Conservation (phyloP, 2,329 filamentous ascomycete species). For the Trichoderma hamatum region DNA sequence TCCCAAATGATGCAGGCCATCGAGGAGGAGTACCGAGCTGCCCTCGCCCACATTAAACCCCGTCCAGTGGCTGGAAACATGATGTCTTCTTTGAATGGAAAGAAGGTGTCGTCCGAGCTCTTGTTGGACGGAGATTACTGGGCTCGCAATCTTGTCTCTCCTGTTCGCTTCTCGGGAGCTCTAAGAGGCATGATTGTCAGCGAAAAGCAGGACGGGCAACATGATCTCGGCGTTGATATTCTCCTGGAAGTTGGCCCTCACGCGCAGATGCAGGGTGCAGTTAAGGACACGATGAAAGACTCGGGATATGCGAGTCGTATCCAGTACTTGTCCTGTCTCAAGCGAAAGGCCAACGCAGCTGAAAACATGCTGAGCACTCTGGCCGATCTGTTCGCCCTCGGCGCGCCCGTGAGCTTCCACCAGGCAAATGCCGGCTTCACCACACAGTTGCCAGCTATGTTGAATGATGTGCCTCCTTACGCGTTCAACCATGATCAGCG, state of each 20-base stretch:
- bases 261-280: slow-evolving; percentile 50
- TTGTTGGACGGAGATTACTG: slow-evolving; percentile 38
- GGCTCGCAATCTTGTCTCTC: slow-evolving; percentile 43
- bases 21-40: slow-evolving; percentile 17
- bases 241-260: slow-evolving; percentile 54
- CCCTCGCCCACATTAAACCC: neutral
- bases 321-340: slow-evolving; percentile 42
- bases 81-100: slow-evolving; percentile 20
- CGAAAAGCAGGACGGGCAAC: neutral
- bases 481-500: slow-evolving; percentile 37
- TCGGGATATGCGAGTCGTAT: slow-evolving; percentile 44
- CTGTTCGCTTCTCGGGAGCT: slow-evolving; percentile 39
- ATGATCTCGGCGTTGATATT: neutral
- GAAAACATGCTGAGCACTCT: slow-evolving; percentile 41
- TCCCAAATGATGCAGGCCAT: slow-evolving; percentile 30
- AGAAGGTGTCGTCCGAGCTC: neutral
- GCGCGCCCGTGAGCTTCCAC: slow-evolving; percentile 45
- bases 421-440: neutral
- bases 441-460: slow-evolving; percentile 32
- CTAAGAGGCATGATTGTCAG: slow-evolving; percentile 8
- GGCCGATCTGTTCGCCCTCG: slow-evolving; percentile 47
- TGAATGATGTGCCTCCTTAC: slow-evolving; percentile 37
- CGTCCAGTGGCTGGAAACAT: slow-evolving; percentile 8
- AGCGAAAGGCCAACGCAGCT: slow-evolving; percentile 47
- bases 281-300: slow-evolving; percentile 51